Percentiles rank a stretch among this genome's conserved stretches.
These are phyloP conservation scores for Fusarium equiseti DNA, from an alignment of 2,329 filamentous ascomycete genomes.

Conservation along the genomic window DNA sequence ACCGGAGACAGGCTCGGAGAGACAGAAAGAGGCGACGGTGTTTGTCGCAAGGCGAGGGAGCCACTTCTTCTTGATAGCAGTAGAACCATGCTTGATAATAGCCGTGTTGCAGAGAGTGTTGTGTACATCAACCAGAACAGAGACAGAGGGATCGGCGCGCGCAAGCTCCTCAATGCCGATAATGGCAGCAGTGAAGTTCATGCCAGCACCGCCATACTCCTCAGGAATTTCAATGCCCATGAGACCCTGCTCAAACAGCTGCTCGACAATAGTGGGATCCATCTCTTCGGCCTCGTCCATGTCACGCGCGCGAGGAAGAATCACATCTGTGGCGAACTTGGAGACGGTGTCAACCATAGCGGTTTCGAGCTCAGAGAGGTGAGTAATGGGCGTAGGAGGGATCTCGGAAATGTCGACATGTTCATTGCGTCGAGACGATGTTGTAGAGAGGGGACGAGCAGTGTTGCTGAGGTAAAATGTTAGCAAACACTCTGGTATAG, in stretches of 20 bases:
- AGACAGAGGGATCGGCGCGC: constrained; percentile 92
- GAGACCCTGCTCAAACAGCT: constrained; percentile 95
- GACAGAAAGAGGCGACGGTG: constrained; percentile 91
- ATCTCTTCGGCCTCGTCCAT: constrained; percentile 98
- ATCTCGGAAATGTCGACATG: constrained; percentile 76
- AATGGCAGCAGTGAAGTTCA: constrained; percentile 98
- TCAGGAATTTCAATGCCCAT: constrained; percentile 99
- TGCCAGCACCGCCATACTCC: constrained; percentile 94
- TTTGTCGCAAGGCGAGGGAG: constrained; percentile 90
- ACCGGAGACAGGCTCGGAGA: constrained; percentile 91
- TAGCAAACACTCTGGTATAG: not conserved
- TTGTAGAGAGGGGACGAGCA: constrained; percentile 70
- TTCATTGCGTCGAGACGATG: constrained; percentile 63
- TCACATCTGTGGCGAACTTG: constrained; percentile 90
- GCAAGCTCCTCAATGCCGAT: constrained; percentile 97
- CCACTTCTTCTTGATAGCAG: constrained; percentile 84
- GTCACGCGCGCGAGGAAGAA: constrained; percentile 90
- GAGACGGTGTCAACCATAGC: constrained; percentile 91
- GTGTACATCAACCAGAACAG: constrained; percentile 95
- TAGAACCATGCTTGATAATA: constrained; percentile 84
- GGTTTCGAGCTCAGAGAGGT: constrained; percentile 88
- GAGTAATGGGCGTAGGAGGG: constrained; percentile 90
- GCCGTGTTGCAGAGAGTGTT: constrained; percentile 98
- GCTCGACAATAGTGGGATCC: constrained; percentile 89
- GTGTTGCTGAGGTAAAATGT: constrained; percentile 44